These are phyloP conservation scores for Aegilops bicornis DNA, from an alignment of 176 grass and related monocot genomes.

Conservation along the genomic window DNA sequence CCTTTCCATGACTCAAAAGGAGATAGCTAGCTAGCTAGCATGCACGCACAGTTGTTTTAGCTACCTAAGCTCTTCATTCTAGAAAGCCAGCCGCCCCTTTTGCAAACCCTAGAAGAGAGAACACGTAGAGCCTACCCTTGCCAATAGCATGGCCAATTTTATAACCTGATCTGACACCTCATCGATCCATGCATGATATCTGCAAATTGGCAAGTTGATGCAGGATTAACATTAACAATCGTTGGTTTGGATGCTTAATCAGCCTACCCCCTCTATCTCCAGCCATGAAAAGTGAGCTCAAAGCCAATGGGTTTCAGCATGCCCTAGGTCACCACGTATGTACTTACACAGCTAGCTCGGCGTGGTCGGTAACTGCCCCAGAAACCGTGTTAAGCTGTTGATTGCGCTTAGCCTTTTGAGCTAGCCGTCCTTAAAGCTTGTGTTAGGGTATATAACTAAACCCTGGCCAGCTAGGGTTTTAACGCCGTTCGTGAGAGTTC, in stretches of 20 bases:
- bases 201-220: constrained; percentile 54
- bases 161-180: constrained; percentile 43
- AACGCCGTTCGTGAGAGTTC: constrained; percentile 13
- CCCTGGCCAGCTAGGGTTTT: constrained; percentile 41
- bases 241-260: background rate
- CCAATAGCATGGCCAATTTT: constrained; percentile 34
- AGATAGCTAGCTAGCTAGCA: background rate
- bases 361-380: constrained; percentile 39
- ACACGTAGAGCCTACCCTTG: constrained; percentile 42
- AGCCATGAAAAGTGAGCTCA: constrained; percentile 18
- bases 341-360: background rate
- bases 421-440: constrained; percentile 34
- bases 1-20: constrained; percentile 41
- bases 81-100: constrained; percentile 23
- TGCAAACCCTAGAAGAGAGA: constrained; percentile 39
- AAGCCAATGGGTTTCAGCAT: background rate
- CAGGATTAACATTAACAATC: constrained; percentile 17
- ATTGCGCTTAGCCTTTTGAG: constrained; percentile 13
- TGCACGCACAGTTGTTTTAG: constrained; percentile 29
- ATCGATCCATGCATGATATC: constrained; percentile 20
- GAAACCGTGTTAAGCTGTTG: background rate
- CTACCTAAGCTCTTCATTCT: constrained; percentile 23
- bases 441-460: constrained; percentile 19
- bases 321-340: constrained; percentile 18
- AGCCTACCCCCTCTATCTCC: constrained; percentile 5